phyloP scores from a whole-genome alignment of 805 yeast species.

The Cyberlindnera euphorbiiphila region DNA sequence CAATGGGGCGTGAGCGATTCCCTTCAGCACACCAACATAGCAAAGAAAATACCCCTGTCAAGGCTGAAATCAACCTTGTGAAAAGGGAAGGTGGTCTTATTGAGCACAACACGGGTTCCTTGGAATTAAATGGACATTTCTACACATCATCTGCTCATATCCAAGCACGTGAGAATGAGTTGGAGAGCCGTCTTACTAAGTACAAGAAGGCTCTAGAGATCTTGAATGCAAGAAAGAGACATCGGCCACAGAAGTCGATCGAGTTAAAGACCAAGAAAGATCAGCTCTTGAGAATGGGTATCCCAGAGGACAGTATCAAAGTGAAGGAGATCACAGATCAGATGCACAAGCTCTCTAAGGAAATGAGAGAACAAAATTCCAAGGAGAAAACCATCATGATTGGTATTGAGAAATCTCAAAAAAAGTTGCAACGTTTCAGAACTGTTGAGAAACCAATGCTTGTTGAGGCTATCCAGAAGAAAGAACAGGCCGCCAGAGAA shows the following conservation, averaged over 20 bases:
- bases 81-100: constrained; percentile 4
- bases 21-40: neutral
- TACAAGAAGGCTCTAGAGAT: constrained; percentile 7
- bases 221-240: constrained; percentile 4
- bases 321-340: constrained; percentile 4
- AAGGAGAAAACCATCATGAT: constrained; percentile 5
- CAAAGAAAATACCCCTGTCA: constrained; percentile 2
- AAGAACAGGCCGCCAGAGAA: neutral
- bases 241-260: constrained; percentile 9
- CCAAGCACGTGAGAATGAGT: constrained; percentile 6
- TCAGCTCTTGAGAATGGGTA: constrained; percentile 12
- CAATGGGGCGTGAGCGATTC: too few relatives aligned
- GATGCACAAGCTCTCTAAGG: constrained; percentile 9
- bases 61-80: neutral
- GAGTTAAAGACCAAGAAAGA: constrained; percentile 13
- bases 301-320: constrained; percentile 4
- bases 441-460: constrained; percentile 6
- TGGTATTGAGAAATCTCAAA: constrained; percentile 4
- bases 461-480: neutral
- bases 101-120: constrained; percentile 8
- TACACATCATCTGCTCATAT: constrained; percentile 6
- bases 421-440: constrained; percentile 8
- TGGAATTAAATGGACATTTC: constrained; percentile 10
- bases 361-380: constrained; percentile 1
- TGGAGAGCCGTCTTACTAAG: constrained; percentile 7